These are phyloP conservation scores for Hansfordia pulvinata DNA, from an alignment of 2,329 filamentous ascomycete genomes.

Conservation along the genomic window DNA sequence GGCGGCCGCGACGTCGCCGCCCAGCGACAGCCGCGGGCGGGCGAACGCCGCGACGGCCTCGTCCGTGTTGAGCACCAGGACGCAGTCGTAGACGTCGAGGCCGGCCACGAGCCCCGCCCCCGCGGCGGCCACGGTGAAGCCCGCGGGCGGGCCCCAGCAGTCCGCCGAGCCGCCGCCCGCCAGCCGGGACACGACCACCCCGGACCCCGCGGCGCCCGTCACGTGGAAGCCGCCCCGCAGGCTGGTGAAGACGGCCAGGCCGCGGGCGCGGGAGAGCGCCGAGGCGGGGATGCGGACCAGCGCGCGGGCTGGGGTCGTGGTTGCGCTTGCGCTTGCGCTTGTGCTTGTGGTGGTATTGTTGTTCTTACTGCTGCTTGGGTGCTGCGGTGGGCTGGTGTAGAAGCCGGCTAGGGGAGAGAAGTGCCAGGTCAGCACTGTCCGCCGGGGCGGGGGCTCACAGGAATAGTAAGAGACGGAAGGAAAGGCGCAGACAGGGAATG, in stretches of 20 bases:
- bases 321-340: slow-evolving; percentile 18
- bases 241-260: slow-evolving; percentile 60
- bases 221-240: slow-evolving; percentile 55
- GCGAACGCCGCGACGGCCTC: slow-evolving; percentile 68
- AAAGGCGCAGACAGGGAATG: too few species aligned
- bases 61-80: slow-evolving; percentile 71
- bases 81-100: slow-evolving; percentile 80
- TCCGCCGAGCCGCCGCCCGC: slow-evolving; percentile 53
- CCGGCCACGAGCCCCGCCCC: slow-evolving; percentile 71
- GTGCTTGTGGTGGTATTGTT: slow-evolving; percentile 13
- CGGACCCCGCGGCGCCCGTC: slow-evolving; percentile 53
- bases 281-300: slow-evolving; percentile 39
- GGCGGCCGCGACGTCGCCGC: slow-evolving; percentile 63
- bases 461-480: too few species aligned
- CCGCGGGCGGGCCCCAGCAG: slow-evolving; percentile 68
- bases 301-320: slow-evolving; percentile 26
- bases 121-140: slow-evolving; percentile 68
- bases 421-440: too few species aligned
- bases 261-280: slow-evolving; percentile 52
- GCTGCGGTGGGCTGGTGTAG: too few species aligned
- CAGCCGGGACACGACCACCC: slow-evolving; percentile 47
- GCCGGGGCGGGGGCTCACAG: too few species aligned
- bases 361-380: too few species aligned
- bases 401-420: too few species aligned
- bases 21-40: slow-evolving; percentile 60